Evolutionary conservation across 371 early-diverging fungal species (phyloP), one percentile per base, ranked within the genome.

Genomic region (Globomyces sp.): DNA sequence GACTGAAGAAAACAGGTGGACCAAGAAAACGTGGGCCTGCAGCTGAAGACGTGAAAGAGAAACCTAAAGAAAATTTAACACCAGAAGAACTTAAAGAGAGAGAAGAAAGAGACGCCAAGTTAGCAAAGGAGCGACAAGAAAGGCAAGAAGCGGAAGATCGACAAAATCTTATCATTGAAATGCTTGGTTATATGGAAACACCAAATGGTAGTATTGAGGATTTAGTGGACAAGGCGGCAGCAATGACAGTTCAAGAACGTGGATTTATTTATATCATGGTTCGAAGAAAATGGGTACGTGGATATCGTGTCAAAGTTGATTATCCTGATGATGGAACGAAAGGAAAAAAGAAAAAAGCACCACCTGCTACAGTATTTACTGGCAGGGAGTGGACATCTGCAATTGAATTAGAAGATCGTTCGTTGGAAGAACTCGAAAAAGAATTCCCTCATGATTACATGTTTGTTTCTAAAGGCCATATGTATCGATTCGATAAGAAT

Each of bases 131-230:
- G 71, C 52, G 44, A 9, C 41, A 51, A 9, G 4, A 41, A 11
- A 53, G 41, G 13, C 51, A 37, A 6, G 44, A 47, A 51, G 40
- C 42, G 24, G 68, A 68, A 13, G 68, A 68, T 41, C 72, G 68
- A n/a, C 50, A 68, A 50, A 24, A 68, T n/a, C 42, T 69, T 13
- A 44, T 69, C 36, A 60, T 69, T 1, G 68, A 71, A 66, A 71
- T 79, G 66, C 64, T 79, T 34, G 79, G 75, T 11, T 79, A 71
- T 68, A 79, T 79, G 79, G 75, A 79, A 57, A 74, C 79, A 9
- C 77, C 79, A 40, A 71, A 75, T 59, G 79, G 79, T 11, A 71
- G 68, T 63, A 66, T 79, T 40, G 79, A 79, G 58, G 79, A 79
- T 57, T 66, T 79, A 11, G 45, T 68, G 8, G 73, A 71, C 2